Evolutionary conservation across 2,329 filamentous ascomycete genomes (phyloP).

Genomic region (Hysterium pulicare): DNA sequence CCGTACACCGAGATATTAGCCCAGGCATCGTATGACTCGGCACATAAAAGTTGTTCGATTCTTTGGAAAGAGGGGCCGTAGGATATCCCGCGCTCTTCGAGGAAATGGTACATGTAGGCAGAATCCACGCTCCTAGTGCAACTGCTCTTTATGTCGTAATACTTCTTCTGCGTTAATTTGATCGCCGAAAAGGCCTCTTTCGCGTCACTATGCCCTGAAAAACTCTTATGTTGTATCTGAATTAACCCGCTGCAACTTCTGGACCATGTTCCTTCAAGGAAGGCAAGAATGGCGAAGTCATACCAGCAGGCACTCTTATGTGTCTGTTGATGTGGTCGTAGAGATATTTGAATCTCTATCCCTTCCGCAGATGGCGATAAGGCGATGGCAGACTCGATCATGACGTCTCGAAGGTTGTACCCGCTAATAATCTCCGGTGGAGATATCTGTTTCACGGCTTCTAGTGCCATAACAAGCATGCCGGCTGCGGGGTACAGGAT

Average conservation of each 20-base stretch:
- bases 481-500: constrained; percentile 24
- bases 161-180: not conserved
- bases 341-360: not conserved
- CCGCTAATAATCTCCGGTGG: not conserved
- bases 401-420: not conserved
- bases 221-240: not conserved
- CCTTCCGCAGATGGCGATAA: not conserved
- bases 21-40: not conserved
- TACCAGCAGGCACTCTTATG: not conserved
- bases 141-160: not conserved
- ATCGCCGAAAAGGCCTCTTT: not conserved
- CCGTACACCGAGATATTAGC: not conserved
- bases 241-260: not conserved
- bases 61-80: not conserved
- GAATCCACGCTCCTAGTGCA: not conserved
- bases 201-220: not conserved
- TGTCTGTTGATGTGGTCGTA: not conserved
- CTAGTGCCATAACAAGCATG: constrained; percentile 21
- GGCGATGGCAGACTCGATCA: not conserved
- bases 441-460: constrained; percentile 12
- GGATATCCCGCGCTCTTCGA: not conserved
- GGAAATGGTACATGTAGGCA: not conserved
- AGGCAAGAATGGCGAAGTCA: not conserved
- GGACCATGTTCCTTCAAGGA: not conserved
- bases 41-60: not conserved